Base-by-base conservation (phyloP, 805 yeast species). In the Priceomyces fermenticarens region DNA sequence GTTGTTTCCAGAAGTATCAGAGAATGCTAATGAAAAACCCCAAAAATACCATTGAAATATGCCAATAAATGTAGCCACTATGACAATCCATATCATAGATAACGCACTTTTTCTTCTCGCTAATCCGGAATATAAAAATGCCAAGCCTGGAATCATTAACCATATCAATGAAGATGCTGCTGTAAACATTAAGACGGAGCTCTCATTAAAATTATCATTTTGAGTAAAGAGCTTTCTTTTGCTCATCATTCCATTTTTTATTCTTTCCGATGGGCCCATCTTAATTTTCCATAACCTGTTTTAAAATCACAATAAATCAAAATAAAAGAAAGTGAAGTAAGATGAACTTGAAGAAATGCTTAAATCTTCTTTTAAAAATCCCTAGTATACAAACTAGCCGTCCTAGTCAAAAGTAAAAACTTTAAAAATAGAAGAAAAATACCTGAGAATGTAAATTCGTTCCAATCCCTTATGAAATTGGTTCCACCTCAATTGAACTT, bases 1-100 rank as follows among this genome's bases (percentile, higher is more conserved):
- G 33, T 83, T 80, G 62, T 90, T 89, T 27, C 83, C 69, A 2
- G 96, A 88, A 0, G 85, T 77, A n/a, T 73, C 53, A 0, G 91
- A 80, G 55, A 93, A 89, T 3, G 98, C 95, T 32, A 91, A 65
- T 0, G 97, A 88, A 60, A 88, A 90, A n/a, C 97, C 97, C 97
- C 98, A 93, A 59, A 91, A 88, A 63, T 89, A 91, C 98, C 98
- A 91, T 59, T 89, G 96, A 57, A 89, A 79, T 40, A 80, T 73
- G 1, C 85, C 88, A 6, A 88, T 80, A 48, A 84, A 73, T 4
- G 86, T 80, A 4, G 88, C 77, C 75, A 83, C 77, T 31, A 88
- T 59, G n/a, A 79, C 80, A 7, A 83, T 79, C 85, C 95, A 88
- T 25, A 89, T 81, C 77, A 88, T 77, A 12, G 91, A 83, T 35